Percentiles rank a stretch among this genome's conserved stretches.
phyloP scores from a whole-genome alignment of 2,329 filamentous ascomycete genomes.

The Plectosphaerella plurivora region DNA sequence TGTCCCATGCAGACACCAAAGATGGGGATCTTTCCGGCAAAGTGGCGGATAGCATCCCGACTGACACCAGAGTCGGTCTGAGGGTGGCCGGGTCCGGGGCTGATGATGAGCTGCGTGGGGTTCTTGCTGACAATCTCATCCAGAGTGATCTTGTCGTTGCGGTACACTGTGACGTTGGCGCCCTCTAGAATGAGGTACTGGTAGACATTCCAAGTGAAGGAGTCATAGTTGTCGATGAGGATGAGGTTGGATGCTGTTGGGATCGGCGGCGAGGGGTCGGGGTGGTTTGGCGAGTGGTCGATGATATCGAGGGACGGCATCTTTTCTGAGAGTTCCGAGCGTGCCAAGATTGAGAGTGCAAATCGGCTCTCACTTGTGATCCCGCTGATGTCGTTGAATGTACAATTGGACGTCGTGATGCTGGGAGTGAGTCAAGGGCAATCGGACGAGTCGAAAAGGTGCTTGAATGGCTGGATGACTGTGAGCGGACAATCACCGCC shows the following conservation, averaged over 20 bases:
- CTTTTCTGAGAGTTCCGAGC: constrained; percentile 14
- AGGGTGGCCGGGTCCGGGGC: constrained; percentile 92
- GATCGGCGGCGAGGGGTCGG: constrained; percentile 67
- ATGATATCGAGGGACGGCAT: constrained; percentile 50
- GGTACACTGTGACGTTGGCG: constrained; percentile 80
- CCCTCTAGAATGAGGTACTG: constrained; percentile 97
- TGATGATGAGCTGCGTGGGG: constrained; percentile 91
- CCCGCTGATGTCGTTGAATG: constrained; percentile 32
- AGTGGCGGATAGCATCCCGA: constrained; percentile 84
- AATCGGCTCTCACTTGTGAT: constrained; percentile 17
- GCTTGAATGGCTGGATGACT: background rate
- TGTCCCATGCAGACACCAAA: constrained; percentile 99
- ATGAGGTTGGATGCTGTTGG: constrained; percentile 84
- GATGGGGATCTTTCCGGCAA: constrained; percentile 90
- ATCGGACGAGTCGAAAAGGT: background rate
- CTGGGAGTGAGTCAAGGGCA: constrained; percentile 2
- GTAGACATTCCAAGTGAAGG: constrained; percentile 99
- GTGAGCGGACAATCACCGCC: background rate
- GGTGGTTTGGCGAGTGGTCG: constrained; percentile 86
- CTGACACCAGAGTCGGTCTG: constrained; percentile 88
- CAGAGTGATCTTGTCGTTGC: constrained; percentile 87
- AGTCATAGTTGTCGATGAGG: constrained; percentile 98
- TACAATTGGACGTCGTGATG: background rate
- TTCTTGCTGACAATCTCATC: constrained; percentile 78
- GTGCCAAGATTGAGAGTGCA: too few relatives aligned